A percentile compares a stretch with the other conserved stretches of the same genome.
Conservation (phyloP, 192 early-diverging fungal species). For the Backusella sp. region DNA sequence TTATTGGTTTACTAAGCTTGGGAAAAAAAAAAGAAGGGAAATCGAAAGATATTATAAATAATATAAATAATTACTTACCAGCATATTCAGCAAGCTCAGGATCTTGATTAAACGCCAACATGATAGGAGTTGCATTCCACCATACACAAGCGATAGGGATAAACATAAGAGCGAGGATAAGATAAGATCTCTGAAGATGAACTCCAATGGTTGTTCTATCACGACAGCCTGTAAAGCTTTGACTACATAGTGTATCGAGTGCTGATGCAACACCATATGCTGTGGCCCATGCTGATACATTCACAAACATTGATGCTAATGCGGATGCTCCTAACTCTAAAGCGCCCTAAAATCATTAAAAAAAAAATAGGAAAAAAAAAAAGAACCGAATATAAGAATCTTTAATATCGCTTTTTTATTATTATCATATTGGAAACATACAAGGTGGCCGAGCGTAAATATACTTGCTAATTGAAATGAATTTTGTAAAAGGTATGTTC, state of each 20-base stretch:
- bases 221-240: conserved; percentile 64
- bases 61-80: conserved; percentile 8
- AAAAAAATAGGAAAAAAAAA: neutral
- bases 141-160: conserved; percentile 29
- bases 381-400: neutral
- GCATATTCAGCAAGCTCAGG: conserved; percentile 24
- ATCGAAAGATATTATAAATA: neutral
- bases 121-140: conserved; percentile 21
- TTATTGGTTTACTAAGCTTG: conserved; percentile 1
- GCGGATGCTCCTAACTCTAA: conserved; percentile 68
- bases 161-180: conserved; percentile 28
- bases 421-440: conserved; percentile 3
- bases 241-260: conserved; percentile 75
- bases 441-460: conserved; percentile 32
- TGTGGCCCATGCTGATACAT: conserved; percentile 65
- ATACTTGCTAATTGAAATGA: conserved; percentile 32
- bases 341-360: conserved; percentile 31
- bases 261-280: conserved; percentile 67
- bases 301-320: conserved; percentile 71
- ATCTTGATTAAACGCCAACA: conserved; percentile 23
- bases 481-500: conserved; percentile 33
- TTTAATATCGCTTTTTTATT: too few relatives aligned
- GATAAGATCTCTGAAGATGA: conserved; percentile 54
- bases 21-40: neutral
- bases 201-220: conserved; percentile 66